Evolutionary conservation across 768 basidiomycete species (phyloP).

Genomic region (Pleurotus pulmonarius): DNA sequence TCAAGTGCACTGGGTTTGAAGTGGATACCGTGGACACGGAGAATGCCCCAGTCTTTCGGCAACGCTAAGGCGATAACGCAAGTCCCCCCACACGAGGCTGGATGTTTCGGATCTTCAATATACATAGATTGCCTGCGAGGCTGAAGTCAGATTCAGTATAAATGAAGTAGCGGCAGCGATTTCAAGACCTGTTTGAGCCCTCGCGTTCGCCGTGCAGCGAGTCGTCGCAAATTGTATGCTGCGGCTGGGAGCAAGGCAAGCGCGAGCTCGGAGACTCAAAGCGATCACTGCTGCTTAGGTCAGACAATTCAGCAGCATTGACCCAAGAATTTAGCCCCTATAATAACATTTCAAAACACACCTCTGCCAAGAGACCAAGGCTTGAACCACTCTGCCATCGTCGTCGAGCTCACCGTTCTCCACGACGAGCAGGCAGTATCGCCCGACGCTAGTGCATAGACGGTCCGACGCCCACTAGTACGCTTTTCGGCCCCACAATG

Average conservation of each 20-base stretch:
- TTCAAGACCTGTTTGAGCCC: too few species aligned
- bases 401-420: background rate
- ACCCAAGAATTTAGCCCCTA: slow-evolving; percentile 4
- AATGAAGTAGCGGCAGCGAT: too few species aligned
- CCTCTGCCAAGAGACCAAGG: background rate
- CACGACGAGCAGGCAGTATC: background rate
- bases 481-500: slow-evolving; percentile 3
- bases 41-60: too few species aligned
- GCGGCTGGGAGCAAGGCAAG: background rate
- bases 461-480: background rate
- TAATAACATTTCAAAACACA: slow-evolving; percentile 1
- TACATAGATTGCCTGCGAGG: too few species aligned
- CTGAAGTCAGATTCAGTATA: too few species aligned
- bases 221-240: background rate
- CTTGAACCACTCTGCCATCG: background rate
- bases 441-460: background rate
- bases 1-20: too few species aligned
- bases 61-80: too few species aligned
- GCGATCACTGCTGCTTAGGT: background rate
- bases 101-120: too few species aligned
- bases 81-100: too few species aligned
- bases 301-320: background rate
- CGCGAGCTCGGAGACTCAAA: background rate
- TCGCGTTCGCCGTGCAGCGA: too few species aligned
- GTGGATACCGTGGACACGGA: too few species aligned